These are phyloP conservation scores for Dipodascopsis uninucleata DNA, from an alignment of 805 yeast species.

Conservation along the genomic window DNA sequence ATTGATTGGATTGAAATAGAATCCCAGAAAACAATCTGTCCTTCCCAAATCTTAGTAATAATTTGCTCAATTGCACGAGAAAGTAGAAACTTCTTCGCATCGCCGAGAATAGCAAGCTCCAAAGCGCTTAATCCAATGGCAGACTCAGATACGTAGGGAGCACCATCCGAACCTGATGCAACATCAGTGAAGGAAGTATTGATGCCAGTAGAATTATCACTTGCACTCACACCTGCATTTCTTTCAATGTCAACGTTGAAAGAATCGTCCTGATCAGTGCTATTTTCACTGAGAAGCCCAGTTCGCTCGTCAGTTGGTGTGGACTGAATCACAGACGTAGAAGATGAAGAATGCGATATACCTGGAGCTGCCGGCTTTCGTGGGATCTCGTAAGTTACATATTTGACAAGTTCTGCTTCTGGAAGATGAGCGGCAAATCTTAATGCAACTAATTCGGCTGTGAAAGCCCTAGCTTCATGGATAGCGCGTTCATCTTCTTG, in stretches of 20 bases:
- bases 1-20: constrained; percentile 30
- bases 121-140: constrained; percentile 30
- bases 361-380: constrained; percentile 5
- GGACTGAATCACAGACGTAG: constrained; percentile 7
- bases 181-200: neutral
- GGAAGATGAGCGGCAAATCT: constrained; percentile 32
- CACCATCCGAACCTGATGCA: constrained; percentile 1
- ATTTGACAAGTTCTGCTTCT: constrained; percentile 20
- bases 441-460: constrained; percentile 34
- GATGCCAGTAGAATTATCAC: constrained; percentile 3
- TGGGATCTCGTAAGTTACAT: constrained; percentile 22
- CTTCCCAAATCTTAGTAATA: constrained; percentile 34
- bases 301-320: constrained; percentile 10
- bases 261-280: constrained; percentile 1
- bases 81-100: constrained; percentile 33
- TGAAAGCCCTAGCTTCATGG: constrained; percentile 33
- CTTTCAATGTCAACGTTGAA: constrained; percentile 20
- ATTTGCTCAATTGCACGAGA: constrained; percentile 33
- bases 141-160: constrained; percentile 27
- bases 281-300: constrained; percentile 3
- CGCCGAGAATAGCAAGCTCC: constrained; percentile 33
- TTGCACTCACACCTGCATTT: constrained; percentile 7
- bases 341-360: neutral
- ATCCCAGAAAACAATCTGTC: constrained; percentile 38
- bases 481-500: constrained; percentile 31